A percentile compares a stretch with the other conserved stretches of the same genome.
These are phyloP conservation scores for Nicotiana obtusifolia DNA, from an alignment of 257 asterid genomes.

Conservation along the genomic window DNA sequence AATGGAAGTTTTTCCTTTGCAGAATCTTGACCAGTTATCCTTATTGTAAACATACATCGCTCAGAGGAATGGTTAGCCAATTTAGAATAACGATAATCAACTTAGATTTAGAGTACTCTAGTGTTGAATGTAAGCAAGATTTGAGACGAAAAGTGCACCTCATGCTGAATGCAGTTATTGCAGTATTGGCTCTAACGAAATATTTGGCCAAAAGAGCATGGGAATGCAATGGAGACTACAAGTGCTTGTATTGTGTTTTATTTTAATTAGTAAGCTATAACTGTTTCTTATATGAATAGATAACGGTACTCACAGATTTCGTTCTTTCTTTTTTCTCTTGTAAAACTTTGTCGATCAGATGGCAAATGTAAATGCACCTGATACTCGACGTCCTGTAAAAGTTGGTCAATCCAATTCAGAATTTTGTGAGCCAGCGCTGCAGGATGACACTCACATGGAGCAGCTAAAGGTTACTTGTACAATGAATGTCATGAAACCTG, in stretches of 20 bases:
- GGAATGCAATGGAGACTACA: background rate
- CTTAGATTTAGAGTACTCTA: background rate
- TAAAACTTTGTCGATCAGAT: constrained; percentile 7
- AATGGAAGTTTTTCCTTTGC: background rate
- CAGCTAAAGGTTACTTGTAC: background rate
- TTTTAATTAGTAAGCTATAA: background rate
- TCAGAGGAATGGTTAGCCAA: background rate
- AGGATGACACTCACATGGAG: constrained; percentile 5
- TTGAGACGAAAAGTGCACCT: background rate
- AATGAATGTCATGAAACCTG: background rate
- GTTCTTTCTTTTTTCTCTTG: background rate
- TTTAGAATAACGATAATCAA: background rate
- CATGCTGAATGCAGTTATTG: background rate
- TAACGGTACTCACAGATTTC: background rate
- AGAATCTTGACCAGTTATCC: background rate
- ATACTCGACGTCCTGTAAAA: background rate
- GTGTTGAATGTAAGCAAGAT: background rate
- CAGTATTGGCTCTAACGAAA: background rate
- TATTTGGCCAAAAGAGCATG: background rate
- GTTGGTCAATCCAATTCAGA: background rate
- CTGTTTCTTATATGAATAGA: background rate
- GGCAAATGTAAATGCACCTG: background rate
- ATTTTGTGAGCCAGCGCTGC: background rate
- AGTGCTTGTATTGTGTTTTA: background rate
- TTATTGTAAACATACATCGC: background rate